phyloP scores from a whole-genome alignment of 768 basidiomycete species.

The Leccinum fibrillosum region DNA sequence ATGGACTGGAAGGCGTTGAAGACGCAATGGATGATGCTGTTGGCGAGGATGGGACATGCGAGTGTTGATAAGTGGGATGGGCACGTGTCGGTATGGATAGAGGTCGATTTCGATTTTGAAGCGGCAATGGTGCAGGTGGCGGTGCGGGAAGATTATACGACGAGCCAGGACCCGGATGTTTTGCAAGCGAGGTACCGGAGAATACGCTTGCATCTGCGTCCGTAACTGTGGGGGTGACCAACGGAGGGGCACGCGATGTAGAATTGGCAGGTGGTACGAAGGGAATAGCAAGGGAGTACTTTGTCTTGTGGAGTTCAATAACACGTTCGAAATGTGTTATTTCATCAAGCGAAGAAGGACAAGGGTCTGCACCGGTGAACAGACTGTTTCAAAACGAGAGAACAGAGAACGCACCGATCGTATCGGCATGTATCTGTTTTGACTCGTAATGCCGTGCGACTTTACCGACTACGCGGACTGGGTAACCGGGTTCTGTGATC shows the following conservation, averaged over 20 bases:
- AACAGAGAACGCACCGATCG: too few relatives aligned
- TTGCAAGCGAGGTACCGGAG: conserved; percentile 9
- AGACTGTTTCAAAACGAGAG: conserved; percentile 26
- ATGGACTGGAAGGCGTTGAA: conserved; percentile 30
- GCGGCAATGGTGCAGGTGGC: conserved; percentile 9
- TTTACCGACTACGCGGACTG: conserved; percentile 46
- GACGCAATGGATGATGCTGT: conserved; percentile 21
- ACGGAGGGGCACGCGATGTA: conserved; percentile 4
- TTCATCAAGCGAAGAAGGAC: conserved; percentile 43
- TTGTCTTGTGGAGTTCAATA: conserved; percentile 46
- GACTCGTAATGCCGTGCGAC: conserved; percentile 39
- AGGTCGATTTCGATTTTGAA: conserved; percentile 8
- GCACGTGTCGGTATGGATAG: background rate
- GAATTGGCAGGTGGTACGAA: conserved; percentile 41
- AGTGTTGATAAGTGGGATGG: background rate
- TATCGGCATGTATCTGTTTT: conserved; percentile 41
- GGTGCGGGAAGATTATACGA: conserved; percentile 12
- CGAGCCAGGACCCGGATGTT: background rate
- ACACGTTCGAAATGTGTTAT: conserved; percentile 54
- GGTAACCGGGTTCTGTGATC: conserved; percentile 43
- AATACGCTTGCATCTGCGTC: conserved; percentile 9
- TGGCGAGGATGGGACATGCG: conserved; percentile 21
- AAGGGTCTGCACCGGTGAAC: too few relatives aligned
- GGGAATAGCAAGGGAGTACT: conserved; percentile 45
- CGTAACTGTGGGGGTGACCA: background rate